Conservation (phyloP, 1,139 yeast genomes). For the Chernovozyma aurita region DNA sequence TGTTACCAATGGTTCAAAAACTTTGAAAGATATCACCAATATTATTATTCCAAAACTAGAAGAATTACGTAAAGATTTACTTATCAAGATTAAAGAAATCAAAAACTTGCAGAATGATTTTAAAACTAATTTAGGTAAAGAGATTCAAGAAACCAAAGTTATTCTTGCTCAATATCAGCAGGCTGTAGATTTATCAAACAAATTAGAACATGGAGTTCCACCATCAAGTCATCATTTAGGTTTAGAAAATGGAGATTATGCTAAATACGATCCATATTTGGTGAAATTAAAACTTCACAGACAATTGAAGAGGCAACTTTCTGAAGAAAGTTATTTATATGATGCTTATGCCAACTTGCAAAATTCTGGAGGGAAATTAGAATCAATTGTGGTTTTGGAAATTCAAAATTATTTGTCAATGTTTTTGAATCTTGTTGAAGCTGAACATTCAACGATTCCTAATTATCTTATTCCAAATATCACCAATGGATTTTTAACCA, state of each 20-base stretch:
- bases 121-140: conserved; percentile 67
- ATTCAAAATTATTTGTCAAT: conserved; percentile 74
- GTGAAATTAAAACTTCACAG: conserved; percentile 68
- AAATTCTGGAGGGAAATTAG: conserved; percentile 83
- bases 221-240: conserved; percentile 10
- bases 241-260: conserved; percentile 27
- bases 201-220: conserved; percentile 24
- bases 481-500: conserved; percentile 68
- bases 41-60: conserved; percentile 80
- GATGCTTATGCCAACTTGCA: conserved; percentile 88
- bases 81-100: conserved; percentile 84
- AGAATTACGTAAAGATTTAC: conserved; percentile 75
- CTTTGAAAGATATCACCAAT: conserved; percentile 66
- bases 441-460: conserved; percentile 65
- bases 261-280: conserved; percentile 76
- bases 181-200: conserved; percentile 34
- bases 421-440: conserved; percentile 64
- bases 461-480: conserved; percentile 63
- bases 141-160: conserved; percentile 57
- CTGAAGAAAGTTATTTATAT: conserved; percentile 80
- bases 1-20: conserved; percentile 60
- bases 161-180: conserved; percentile 47
- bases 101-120: conserved; percentile 79
- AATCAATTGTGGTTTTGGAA: conserved; percentile 81
- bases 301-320: conserved; percentile 70